These are phyloP conservation scores for Mycosphaerella arachidis DNA, from an alignment of 2,329 filamentous ascomycete species.

Conservation along the genomic window DNA sequence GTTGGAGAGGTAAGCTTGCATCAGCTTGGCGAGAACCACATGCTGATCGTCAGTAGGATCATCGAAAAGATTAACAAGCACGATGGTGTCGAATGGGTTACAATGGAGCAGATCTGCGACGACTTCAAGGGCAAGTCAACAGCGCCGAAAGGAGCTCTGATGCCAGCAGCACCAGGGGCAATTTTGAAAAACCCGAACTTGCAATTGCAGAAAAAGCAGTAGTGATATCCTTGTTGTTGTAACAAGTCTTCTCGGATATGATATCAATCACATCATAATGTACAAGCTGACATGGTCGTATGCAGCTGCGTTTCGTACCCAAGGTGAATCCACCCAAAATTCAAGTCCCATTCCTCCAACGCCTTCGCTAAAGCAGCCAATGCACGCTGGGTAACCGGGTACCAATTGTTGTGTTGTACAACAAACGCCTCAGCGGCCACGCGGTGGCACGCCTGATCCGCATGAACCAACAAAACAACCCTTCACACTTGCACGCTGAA, in stretches of 20 bases:
- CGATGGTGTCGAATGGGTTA: conserved; percentile 62
- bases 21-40: background rate
- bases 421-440: too few relatives aligned
- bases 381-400: background rate
- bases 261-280: background rate
- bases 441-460: too few relatives aligned
- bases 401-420: too few relatives aligned
- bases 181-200: conserved; percentile 45
- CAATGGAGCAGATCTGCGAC: conserved; percentile 67
- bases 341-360: background rate
- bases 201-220: conserved; percentile 28
- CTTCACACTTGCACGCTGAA: conserved; percentile 8
- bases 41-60: conserved; percentile 32
- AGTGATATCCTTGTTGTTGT: conserved; percentile 5
- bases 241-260: background rate
- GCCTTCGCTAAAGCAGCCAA: background rate
- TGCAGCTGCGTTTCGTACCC: background rate
- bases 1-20: conserved; percentile 57
- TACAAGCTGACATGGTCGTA: background rate
- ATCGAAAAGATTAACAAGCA: conserved; percentile 66
- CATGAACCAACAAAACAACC: background rate
- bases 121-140: conserved; percentile 66
- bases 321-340: too few relatives aligned
- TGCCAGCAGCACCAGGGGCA: conserved; percentile 54
- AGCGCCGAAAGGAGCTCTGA: conserved; percentile 54